Conservation (phyloP, 805 yeast species). For the Candida chauliodis region DNA sequence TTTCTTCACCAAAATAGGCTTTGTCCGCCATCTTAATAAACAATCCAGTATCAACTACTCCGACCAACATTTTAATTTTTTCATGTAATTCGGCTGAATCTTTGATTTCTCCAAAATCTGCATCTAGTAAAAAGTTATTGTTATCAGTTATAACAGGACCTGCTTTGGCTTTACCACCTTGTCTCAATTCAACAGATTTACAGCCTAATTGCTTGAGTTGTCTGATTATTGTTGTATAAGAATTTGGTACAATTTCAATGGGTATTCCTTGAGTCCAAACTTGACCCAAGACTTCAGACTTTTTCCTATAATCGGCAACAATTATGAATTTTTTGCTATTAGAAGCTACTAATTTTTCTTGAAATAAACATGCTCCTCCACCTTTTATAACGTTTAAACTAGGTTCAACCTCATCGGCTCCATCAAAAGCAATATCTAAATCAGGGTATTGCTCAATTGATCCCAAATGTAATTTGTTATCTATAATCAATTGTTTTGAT, state of each 20-base stretch:
- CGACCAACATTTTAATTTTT: slow-evolving; percentile 71
- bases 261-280: slow-evolving; percentile 92
- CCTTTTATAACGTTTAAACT: slow-evolving; percentile 88
- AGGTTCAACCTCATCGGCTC: slow-evolving; percentile 94
- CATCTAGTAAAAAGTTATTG: slow-evolving; percentile 89
- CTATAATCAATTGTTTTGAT: slow-evolving; percentile 78
- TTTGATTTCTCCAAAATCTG: slow-evolving; percentile 78
- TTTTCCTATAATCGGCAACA: slow-evolving; percentile 91
- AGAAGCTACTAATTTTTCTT: slow-evolving; percentile 89
- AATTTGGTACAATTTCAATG: slow-evolving; percentile 87
- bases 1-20: slow-evolving; percentile 86
- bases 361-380: slow-evolving; percentile 97
- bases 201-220: slow-evolving; percentile 69
- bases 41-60: slow-evolving; percentile 95
- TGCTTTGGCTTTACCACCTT: slow-evolving; percentile 89
- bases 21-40: slow-evolving; percentile 71
- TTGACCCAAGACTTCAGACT: slow-evolving; percentile 65
- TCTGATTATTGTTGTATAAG: slow-evolving; percentile 70
- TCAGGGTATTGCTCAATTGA: slow-evolving; percentile 78
- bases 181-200: slow-evolving; percentile 59
- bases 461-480: slow-evolving; percentile 75
- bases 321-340: slow-evolving; percentile 73
- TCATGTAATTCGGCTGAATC: slow-evolving; percentile 52
- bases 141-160: slow-evolving; percentile 97
- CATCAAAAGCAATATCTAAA: slow-evolving; percentile 93